phyloP scores from a whole-genome alignment of 106 monocot species.

The Triglochin maritima region DNA sequence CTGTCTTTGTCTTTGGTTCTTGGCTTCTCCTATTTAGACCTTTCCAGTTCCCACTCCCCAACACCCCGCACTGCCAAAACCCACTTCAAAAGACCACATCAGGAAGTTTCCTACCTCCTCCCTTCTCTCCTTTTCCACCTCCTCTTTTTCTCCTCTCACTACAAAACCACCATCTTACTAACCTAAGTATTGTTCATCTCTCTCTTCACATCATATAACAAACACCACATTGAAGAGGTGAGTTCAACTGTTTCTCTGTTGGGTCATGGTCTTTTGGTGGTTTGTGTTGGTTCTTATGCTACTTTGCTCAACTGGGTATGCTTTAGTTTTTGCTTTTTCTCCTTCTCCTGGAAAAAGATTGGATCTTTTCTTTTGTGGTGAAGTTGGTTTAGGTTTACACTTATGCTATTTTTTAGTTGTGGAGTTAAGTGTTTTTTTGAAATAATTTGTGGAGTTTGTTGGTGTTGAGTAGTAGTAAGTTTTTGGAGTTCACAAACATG shows the following conservation, averaged over 20 bases:
- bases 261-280: neutral
- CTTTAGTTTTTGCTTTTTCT: neutral
- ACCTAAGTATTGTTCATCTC: conserved; percentile 11
- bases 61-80: conserved; percentile 29
- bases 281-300: neutral
- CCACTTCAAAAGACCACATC: conserved; percentile 53
- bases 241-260: neutral
- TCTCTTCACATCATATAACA: neutral
- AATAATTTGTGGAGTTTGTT: too few relatives aligned
- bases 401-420: too few relatives aligned
- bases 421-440: too few relatives aligned
- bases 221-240: neutral
- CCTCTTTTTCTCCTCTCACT: neutral
- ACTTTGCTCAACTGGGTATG: neutral
- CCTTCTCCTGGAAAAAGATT: too few relatives aligned
- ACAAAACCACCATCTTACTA: neutral
- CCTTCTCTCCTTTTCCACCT: conserved; percentile 10
- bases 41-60: conserved; percentile 2
- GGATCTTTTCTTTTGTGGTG: too few relatives aligned
- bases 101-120: conserved; percentile 48
- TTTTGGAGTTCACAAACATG: too few relatives aligned
- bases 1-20: neutral
- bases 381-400: too few relatives aligned
- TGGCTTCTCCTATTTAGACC: neutral
- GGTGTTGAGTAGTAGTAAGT: too few relatives aligned